Evolutionary conservation across 2,329 filamentous ascomycete species (phyloP).

Genomic region (Aspergillus thermomutatus): DNA sequence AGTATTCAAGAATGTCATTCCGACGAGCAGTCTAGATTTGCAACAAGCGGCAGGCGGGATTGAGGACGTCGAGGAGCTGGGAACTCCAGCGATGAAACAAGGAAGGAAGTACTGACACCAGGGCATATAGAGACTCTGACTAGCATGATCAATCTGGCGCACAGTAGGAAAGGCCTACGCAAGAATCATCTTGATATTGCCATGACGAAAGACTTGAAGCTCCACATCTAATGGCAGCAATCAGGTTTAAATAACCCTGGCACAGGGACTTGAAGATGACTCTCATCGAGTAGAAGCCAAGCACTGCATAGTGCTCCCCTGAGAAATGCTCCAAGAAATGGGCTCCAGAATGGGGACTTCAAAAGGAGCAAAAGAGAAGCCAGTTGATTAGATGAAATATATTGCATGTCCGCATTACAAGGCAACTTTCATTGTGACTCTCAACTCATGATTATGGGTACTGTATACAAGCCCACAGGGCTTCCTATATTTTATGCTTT

Average conservation of each 20-base stretch:
- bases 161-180: slow-evolving; percentile 3
- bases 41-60: background rate
- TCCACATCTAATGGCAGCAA: background rate
- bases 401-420: background rate
- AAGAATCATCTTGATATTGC: background rate
- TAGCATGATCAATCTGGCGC: background rate
- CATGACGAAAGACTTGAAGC: background rate
- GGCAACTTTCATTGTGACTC: background rate
- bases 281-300: background rate
- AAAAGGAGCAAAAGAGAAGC: background rate
- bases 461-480: background rate
- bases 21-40: background rate
- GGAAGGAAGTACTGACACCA: background rate
- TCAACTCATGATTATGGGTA: background rate
- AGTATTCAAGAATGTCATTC: background rate
- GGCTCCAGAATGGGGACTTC: background rate
- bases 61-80: background rate
- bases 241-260: background rate
- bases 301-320: background rate
- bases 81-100: background rate
- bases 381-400: background rate
- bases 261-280: background rate
- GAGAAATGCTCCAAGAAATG: background rate
- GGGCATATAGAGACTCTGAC: background rate
- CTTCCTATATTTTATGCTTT: background rate